phyloP scores from a whole-genome alignment of 2,329 filamentous ascomycete genomes.

The Arthroderma sp. region DNA sequence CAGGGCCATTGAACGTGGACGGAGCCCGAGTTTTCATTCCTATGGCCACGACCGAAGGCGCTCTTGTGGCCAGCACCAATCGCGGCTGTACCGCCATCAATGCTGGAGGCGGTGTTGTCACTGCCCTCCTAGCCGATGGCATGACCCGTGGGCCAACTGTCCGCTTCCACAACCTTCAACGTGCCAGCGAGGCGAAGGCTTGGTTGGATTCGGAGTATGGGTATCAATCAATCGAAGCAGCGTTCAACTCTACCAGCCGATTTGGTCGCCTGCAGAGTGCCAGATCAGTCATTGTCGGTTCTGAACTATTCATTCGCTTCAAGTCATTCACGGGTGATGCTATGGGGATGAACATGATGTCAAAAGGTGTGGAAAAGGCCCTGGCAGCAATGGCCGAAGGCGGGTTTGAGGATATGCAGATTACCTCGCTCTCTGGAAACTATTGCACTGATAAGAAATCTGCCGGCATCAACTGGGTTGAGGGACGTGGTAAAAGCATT shows the following conservation, averaged over 20 bases:
- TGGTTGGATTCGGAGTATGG: constrained; percentile 91
- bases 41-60: constrained; percentile 97
- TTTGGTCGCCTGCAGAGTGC: constrained; percentile 81
- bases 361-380: constrained; percentile 93
- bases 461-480: constrained; percentile 96
- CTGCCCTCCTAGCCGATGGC: constrained; percentile 84
- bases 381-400: constrained; percentile 77
- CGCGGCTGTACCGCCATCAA: constrained; percentile 98
- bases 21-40: constrained; percentile 92
- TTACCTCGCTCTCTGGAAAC: constrained; percentile 88
- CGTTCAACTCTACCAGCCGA: constrained; percentile 92
- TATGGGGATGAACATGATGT: constrained; percentile 99
- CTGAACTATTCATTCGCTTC: constrained; percentile 92
- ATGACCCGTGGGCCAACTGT: constrained; percentile 97
- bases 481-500: constrained; percentile 90
- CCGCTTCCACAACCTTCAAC: constrained; percentile 73
- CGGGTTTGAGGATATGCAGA: constrained; percentile 91
- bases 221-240: constrained; percentile 67
- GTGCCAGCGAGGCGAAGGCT: constrained; percentile 82
- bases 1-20: constrained; percentile 84
- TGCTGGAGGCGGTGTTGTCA: constrained; percentile 80
- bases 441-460: constrained; percentile 98
- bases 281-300: constrained; percentile 87
- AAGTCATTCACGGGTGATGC: constrained; percentile 97
- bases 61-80: constrained; percentile 83